Conservation (phyloP, 768 basidiomycete genomes). For the Hirschioporus abietinus region DNA sequence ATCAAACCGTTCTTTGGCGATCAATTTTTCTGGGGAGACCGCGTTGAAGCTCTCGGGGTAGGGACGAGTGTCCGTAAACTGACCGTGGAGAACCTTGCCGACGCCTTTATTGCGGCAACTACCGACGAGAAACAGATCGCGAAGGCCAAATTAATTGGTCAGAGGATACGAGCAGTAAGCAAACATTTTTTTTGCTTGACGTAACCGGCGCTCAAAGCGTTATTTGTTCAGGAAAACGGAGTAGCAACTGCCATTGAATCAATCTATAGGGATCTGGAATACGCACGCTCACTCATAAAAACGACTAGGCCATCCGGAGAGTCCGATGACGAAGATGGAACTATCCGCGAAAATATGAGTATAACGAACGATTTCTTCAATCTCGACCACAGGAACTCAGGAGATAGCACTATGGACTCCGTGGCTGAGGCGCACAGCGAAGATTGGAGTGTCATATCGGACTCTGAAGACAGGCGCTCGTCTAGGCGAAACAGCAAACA, state of each 20-base stretch:
- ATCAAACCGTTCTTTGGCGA: slow-evolving; percentile 98
- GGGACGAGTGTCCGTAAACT: slow-evolving; percentile 86
- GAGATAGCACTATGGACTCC: slow-evolving; percentile 36
- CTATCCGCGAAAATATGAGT: slow-evolving; percentile 22
- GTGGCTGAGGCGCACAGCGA: slow-evolving; percentile 56
- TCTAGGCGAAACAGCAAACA: slow-evolving; percentile 34
- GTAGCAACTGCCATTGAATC: slow-evolving; percentile 89
- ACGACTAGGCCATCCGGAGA: slow-evolving; percentile 27
- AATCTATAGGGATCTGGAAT: slow-evolving; percentile 95
- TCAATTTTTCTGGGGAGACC: slow-evolving; percentile 96
- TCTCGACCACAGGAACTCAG: slow-evolving; percentile 16
- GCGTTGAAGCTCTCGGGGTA: slow-evolving; percentile 93
- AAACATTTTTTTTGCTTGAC: slow-evolving; percentile 7
- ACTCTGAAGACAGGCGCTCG: slow-evolving; percentile 56
- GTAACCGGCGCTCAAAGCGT: neutral
- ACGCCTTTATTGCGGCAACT: slow-evolving; percentile 77
- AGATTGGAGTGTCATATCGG: slow-evolving; percentile 87
- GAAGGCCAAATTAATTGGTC: slow-evolving; percentile 78
- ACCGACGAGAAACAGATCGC: slow-evolving; percentile 85
- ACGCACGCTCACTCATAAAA: slow-evolving; percentile 85
- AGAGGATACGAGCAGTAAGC: slow-evolving; percentile 77
- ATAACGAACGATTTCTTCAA: slow-evolving; percentile 15
- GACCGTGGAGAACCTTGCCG: slow-evolving; percentile 69
- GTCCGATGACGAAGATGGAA: slow-evolving; percentile 30
- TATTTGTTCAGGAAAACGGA: slow-evolving; percentile 76